Conservation (phyloP, 2,329 filamentous ascomycete species). For the Hymenoscyphus repandus region DNA sequence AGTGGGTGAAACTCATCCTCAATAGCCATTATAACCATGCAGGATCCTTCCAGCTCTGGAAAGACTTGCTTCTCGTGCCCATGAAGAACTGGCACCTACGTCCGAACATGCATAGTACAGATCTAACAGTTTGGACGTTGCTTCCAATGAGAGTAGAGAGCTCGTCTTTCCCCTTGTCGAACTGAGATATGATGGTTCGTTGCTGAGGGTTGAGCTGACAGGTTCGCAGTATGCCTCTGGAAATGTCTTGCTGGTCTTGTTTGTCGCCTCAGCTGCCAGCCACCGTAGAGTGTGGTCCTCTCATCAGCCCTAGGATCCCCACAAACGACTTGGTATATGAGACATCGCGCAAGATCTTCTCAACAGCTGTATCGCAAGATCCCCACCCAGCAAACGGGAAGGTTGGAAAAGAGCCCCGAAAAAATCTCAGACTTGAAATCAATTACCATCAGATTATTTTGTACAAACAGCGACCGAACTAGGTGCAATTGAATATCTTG, state of each 20-base stretch:
- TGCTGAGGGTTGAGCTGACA: background rate
- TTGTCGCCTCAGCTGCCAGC: background rate
- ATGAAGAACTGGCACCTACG: background rate
- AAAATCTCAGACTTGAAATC: too few species aligned
- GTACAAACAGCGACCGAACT: too few species aligned
- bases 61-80: constrained; percentile 15
- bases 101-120: background rate
- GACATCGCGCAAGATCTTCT: background rate
- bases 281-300: background rate
- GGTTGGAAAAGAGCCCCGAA: too few species aligned
- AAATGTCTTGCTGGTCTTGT: background rate
- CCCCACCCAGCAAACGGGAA: too few species aligned
- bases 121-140: background rate
- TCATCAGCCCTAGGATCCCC: background rate
- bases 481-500: too few species aligned
- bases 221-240: background rate
- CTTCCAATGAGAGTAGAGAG: background rate
- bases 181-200: background rate
- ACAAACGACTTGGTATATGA: background rate
- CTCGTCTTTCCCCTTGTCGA: background rate
- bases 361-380: too few species aligned
- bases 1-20: constrained; percentile 12
- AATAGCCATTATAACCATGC: background rate
- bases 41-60: constrained; percentile 1
- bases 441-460: too few species aligned